Evolutionary conservation across 106 monocot genomes (phyloP).

Genomic region (Phalaenopsis aphrodite): DNA sequence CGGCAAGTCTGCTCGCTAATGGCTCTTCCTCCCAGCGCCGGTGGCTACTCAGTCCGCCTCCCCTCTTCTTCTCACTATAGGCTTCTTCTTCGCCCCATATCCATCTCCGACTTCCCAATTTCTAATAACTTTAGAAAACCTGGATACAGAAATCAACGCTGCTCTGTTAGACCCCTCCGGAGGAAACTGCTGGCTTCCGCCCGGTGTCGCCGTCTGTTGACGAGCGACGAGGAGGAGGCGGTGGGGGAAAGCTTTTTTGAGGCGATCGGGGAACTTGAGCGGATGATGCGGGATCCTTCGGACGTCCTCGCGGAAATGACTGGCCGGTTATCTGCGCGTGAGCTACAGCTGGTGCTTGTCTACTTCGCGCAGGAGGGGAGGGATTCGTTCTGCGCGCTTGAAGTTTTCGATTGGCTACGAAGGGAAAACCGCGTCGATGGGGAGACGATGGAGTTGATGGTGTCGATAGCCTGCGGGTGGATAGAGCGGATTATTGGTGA

Average conservation of each 20-base stretch:
- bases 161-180: not conserved
- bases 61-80: constrained; percentile 5
- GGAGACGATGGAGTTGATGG: constrained; percentile 97
- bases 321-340: constrained; percentile 64
- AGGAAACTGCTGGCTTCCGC: constrained; percentile 16
- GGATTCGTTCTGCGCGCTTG: constrained; percentile 89
- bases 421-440: constrained; percentile 78
- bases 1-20: not conserved
- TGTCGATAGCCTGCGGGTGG: constrained; percentile 83
- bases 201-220: constrained; percentile 28
- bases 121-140: not conserved
- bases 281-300: constrained; percentile 60
- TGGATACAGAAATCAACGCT: not conserved
- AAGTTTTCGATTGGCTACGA: constrained; percentile 88
- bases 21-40: constrained; percentile 6
- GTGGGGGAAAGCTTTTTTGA: constrained; percentile 62
- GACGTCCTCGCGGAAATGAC: constrained; percentile 67
- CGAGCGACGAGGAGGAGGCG: constrained; percentile 18
- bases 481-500: constrained; percentile 60
- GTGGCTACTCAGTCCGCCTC: not conserved
- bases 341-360: constrained; percentile 87
- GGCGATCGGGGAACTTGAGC: constrained; percentile 78
- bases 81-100: not conserved
- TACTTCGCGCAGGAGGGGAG: constrained; percentile 92
- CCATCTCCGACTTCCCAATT: not conserved